phyloP scores from a whole-genome alignment of 2,329 filamentous ascomycete species.

The Alternaria burnsii region DNA sequence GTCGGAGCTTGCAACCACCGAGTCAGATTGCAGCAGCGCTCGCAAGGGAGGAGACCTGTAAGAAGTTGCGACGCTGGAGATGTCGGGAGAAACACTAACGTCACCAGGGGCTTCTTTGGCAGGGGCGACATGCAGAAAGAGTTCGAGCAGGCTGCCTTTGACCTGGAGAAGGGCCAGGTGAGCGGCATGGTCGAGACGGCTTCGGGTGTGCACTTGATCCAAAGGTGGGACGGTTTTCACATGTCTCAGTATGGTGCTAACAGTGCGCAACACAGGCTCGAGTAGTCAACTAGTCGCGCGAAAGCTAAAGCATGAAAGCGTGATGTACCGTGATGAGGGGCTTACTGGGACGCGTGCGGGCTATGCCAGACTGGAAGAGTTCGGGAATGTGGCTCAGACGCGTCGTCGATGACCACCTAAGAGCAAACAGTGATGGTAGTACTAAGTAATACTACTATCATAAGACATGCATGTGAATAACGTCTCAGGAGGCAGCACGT shows the following conservation, averaged over 20 bases:
- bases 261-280: slow-evolving; percentile 28
- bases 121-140: slow-evolving; percentile 98
- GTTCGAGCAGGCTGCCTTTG: slow-evolving; percentile 95
- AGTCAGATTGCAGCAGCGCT: slow-evolving; percentile 96
- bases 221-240: slow-evolving; percentile 66
- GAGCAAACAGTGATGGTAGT: slow-evolving; percentile 16
- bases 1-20: slow-evolving; percentile 83
- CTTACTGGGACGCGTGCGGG: slow-evolving; percentile 19
- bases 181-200: slow-evolving; percentile 90
- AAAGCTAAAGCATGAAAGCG: slow-evolving; percentile 10
- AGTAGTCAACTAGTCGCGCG: slow-evolving; percentile 19
- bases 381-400: slow-evolving; percentile 19
- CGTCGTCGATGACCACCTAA: slow-evolving; percentile 20
- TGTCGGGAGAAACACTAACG: slow-evolving; percentile 1
- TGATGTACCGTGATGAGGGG: slow-evolving; percentile 14
- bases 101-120: slow-evolving; percentile 81
- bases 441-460: slow-evolving; percentile 15
- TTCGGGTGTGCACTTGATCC: slow-evolving; percentile 93
- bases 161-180: slow-evolving; percentile 84
- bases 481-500: slow-evolving; percentile 23
- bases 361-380: slow-evolving; percentile 9
- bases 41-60: slow-evolving; percentile 90
- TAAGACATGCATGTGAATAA: slow-evolving; percentile 19
- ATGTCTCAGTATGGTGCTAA: slow-evolving; percentile 20
- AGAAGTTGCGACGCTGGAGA: slow-evolving; percentile 45